Evolutionary conservation across 2,329 filamentous ascomycete genomes (phyloP).

Genomic region (Penicillium sp.): DNA sequence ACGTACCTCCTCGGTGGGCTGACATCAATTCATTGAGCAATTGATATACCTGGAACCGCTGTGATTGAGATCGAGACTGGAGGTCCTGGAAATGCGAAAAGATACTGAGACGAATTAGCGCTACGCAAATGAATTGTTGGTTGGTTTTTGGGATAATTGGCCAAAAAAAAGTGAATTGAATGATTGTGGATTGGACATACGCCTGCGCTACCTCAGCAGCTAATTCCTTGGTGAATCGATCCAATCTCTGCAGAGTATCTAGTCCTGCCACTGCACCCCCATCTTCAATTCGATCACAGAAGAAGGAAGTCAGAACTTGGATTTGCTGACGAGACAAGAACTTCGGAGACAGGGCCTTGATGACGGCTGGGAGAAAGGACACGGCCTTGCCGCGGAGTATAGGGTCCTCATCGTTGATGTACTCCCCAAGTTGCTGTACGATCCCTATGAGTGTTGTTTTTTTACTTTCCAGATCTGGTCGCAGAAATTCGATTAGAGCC

Average conservation of each 20-base stretch:
- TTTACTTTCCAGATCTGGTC: constrained; percentile 52
- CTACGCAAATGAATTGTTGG: neutral
- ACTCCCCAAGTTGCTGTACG: constrained; percentile 59
- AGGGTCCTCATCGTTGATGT: constrained; percentile 61
- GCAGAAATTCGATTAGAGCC: constrained; percentile 7
- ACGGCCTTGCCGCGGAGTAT: constrained; percentile 54
- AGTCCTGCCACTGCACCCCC: constrained; percentile 56
- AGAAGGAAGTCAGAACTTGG: constrained; percentile 58
- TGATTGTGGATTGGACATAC: constrained; percentile 30
- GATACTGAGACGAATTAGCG: constrained; percentile 33
- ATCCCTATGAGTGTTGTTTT: constrained; percentile 56
- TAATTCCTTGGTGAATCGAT: constrained; percentile 55
- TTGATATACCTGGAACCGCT: constrained; percentile 58
- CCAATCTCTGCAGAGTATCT: constrained; percentile 53
- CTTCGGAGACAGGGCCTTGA: constrained; percentile 47
- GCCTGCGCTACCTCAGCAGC: constrained; percentile 50
- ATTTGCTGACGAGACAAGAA: constrained; percentile 57
- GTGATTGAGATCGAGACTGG: constrained; percentile 57
- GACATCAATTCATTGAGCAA: constrained; percentile 58
- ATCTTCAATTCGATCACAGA: constrained; percentile 59
- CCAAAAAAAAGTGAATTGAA: no score
- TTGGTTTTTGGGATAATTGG: no score
- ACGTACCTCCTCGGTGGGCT: constrained; percentile 52
- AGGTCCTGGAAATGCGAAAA: constrained; percentile 52
- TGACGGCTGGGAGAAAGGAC: constrained; percentile 40